A percentile compares a stretch with the other conserved stretches of the same genome.
These are phyloP conservation scores for Citrus medica DNA, from an alignment of 345 rosid genomes.

Conservation along the genomic window DNA sequence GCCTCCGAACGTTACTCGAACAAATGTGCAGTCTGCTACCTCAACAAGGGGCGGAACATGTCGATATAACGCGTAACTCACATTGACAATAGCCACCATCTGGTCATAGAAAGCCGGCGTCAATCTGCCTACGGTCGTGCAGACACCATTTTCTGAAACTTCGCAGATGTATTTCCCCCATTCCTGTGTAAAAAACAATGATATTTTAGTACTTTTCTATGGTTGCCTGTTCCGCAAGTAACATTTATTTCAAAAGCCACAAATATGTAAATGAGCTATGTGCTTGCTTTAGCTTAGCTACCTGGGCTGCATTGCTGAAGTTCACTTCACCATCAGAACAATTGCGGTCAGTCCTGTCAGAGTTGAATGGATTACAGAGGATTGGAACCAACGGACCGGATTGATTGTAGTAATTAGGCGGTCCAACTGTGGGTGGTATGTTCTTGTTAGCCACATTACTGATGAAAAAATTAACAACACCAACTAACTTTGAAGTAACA, in stretches of 20 bases:
- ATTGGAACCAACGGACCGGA: constrained; percentile 30
- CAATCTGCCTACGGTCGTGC: constrained; percentile 42
- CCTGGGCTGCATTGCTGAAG: constrained; percentile 25
- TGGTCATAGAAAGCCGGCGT: constrained; percentile 36
- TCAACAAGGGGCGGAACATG: constrained; percentile 41
- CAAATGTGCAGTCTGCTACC: constrained; percentile 42
- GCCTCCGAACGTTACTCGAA: constrained; percentile 35
- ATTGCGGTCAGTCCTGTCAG: constrained; percentile 17
- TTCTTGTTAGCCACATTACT: constrained; percentile 17
- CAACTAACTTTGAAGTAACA: constrained; percentile 16
- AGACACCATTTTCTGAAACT: constrained; percentile 16
- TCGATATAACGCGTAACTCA: constrained; percentile 33
- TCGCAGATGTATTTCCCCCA: constrained; percentile 24
- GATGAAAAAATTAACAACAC: constrained; percentile 23
- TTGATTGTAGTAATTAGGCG: constrained; percentile 23
- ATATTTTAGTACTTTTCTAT: neutral
- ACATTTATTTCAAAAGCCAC: neutral
- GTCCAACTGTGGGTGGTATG: constrained; percentile 9
- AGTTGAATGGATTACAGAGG: constrained; percentile 29
- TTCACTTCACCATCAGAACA: constrained; percentile 28
- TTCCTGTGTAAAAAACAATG: constrained; percentile 9
- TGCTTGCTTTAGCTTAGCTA: neutral
- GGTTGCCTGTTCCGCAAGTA: neutral
- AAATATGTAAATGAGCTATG: neutral
- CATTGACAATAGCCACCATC: constrained; percentile 30